Percentiles rank a stretch among this genome's conserved stretches.
phyloP scores from a whole-genome alignment of 2,329 filamentous ascomycete genomes.

The Thelonectria discophora region DNA sequence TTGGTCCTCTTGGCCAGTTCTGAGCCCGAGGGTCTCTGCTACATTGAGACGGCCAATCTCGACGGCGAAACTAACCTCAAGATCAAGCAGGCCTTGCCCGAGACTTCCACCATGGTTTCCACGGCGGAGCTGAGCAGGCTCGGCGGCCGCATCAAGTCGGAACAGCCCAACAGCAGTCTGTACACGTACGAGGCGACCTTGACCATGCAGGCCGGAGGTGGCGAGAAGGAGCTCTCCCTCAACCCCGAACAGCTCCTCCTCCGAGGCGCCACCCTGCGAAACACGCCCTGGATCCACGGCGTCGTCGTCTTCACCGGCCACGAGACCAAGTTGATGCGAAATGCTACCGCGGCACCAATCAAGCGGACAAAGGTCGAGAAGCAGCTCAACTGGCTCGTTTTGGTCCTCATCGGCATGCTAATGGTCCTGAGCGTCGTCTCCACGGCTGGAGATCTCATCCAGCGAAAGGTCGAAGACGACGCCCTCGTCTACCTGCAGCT shows the following conservation, averaged over 20 bases:
- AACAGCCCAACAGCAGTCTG: constrained; percentile 97
- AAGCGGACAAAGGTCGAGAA: constrained; percentile 96
- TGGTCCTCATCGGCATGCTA: constrained; percentile 87
- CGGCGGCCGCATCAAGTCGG: constrained; percentile 86
- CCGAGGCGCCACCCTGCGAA: constrained; percentile 90
- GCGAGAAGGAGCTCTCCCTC: constrained; percentile 90
- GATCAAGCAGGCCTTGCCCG: constrained; percentile 96
- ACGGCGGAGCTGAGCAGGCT: constrained; percentile 85
- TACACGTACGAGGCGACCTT: constrained; percentile 98
- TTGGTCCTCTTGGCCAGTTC: constrained; percentile 92
- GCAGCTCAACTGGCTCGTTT: constrained; percentile 91
- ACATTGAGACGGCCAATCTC: constrained; percentile 97
- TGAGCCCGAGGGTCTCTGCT: constrained; percentile 96
- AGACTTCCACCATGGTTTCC: constrained; percentile 89
- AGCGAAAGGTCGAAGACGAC: constrained; percentile 69
- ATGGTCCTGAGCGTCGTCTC: constrained; percentile 86
- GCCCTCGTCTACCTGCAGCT: constrained; percentile 79
- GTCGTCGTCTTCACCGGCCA: constrained; percentile 93
- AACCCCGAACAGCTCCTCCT: constrained; percentile 93
- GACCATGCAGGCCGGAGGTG: constrained; percentile 88
- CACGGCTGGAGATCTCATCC: constrained; percentile 88
- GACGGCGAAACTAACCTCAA: constrained; percentile 99
- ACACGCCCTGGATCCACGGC: constrained; percentile 97
- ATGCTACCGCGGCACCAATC: constrained; percentile 95
- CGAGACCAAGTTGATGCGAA: constrained; percentile 98